These are phyloP conservation scores for Allium cepa DNA, from an alignment of 106 monocot species.

Conservation along the genomic window DNA sequence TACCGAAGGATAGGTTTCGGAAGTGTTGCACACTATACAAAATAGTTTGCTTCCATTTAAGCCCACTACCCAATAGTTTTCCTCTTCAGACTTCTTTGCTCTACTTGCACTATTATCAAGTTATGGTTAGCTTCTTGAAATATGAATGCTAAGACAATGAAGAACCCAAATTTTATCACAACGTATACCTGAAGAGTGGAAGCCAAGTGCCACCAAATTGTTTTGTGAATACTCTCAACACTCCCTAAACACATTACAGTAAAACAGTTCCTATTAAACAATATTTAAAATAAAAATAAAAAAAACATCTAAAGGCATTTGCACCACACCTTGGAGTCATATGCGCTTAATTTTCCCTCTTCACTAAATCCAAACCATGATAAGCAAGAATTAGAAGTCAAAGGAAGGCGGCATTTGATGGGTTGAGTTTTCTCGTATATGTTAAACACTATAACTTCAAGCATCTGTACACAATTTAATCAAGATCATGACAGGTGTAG, in stretches of 20 bases:
- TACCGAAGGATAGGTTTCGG: constrained; percentile 73
- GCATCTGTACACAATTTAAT: constrained; percentile 31
- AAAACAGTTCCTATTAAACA: too few species aligned
- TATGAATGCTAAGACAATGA: background rate
- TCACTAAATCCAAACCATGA: constrained; percentile 96
- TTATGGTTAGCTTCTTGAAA: constrained; percentile 1
- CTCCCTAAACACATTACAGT: constrained; percentile 38
- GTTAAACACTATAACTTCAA: constrained; percentile 70
- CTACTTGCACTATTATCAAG: constrained; percentile 44
- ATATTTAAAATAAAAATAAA: too few species aligned
- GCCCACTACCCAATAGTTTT: constrained; percentile 88
- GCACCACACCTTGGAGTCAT: constrained; percentile 68
- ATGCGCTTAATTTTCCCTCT: constrained; percentile 79
- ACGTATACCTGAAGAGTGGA: constrained; percentile 80
- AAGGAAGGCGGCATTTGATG: constrained; percentile 48
- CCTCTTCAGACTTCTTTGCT: constrained; percentile 77
- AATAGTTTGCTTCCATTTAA: constrained; percentile 73
- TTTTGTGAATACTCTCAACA: constrained; percentile 54
- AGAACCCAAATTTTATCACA: background rate
- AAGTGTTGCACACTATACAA: constrained; percentile 78
- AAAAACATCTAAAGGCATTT: too few species aligned
- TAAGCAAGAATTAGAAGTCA: constrained; percentile 65
- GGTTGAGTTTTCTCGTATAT: constrained; percentile 45
- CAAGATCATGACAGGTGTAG: too few species aligned
- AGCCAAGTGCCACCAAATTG: constrained; percentile 87